These are phyloP conservation scores for Amanita rubescens DNA, from an alignment of 768 basidiomycete species.

Conservation along the genomic window DNA sequence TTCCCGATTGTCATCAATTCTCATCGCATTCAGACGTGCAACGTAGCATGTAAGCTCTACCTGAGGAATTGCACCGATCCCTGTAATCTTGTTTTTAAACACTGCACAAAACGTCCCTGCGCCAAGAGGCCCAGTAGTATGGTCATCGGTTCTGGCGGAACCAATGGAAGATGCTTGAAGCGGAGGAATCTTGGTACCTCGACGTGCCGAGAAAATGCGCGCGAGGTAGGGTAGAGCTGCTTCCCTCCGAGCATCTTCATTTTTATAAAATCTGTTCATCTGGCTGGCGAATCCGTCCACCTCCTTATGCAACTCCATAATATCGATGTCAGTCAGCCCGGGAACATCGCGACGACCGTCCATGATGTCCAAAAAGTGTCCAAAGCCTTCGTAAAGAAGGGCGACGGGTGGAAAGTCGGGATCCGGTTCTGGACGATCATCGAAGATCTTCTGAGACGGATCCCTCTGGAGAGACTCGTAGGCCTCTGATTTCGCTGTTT, in stretches of 20 bases:
- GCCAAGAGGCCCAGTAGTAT: slow-evolving; percentile 2
- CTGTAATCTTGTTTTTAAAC: slow-evolving; percentile 8
- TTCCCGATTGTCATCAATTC: background rate
- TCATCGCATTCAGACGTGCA: background rate
- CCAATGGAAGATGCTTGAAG: background rate
- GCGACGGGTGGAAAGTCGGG: slow-evolving; percentile 10
- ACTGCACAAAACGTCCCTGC: background rate
- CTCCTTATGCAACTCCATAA: background rate
- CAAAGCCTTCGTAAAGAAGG: slow-evolving; percentile 18
- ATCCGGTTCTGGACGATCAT: background rate
- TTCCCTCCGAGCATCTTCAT: slow-evolving; percentile 7
- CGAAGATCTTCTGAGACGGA: background rate
- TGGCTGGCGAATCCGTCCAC: slow-evolving; percentile 11
- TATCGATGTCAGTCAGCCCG: slow-evolving; percentile 5
- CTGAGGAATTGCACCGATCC: background rate
- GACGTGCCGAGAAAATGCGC: slow-evolving; percentile 5
- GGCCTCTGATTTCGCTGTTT: background rate
- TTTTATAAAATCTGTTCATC: slow-evolving; percentile 6
- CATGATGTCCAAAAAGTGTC: slow-evolving; percentile 17
- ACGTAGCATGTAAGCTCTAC: slow-evolving; percentile 6
- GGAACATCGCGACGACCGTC: slow-evolving; percentile 9
- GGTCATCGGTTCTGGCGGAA: slow-evolving; percentile 4
- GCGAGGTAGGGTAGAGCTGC: slow-evolving; percentile 6
- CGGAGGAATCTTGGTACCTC: background rate
- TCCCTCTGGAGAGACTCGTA: background rate